Evolutionary conservation across 768 basidiomycete species (phyloP).

Genomic region (Tylopilus subfusipes): DNA sequence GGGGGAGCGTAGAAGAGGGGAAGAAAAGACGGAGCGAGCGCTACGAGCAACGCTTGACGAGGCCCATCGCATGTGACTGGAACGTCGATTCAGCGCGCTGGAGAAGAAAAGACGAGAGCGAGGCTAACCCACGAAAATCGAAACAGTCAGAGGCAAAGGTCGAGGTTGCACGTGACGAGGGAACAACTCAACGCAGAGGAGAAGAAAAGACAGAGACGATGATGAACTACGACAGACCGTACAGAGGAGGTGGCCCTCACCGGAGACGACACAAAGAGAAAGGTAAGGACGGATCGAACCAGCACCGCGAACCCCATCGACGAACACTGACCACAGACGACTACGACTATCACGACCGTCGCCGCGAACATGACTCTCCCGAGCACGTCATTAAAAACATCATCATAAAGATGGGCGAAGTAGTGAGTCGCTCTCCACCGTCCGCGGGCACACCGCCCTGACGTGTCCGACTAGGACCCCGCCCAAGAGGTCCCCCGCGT

Average conservation of each 20-base stretch:
- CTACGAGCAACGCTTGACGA: conserved; percentile 52
- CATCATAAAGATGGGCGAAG: conserved; percentile 77
- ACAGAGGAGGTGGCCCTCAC: conserved; percentile 44
- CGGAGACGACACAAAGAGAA: conserved; percentile 43
- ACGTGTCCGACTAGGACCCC: conserved; percentile 49
- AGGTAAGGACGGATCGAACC: conserved; percentile 43
- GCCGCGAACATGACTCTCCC: conserved; percentile 67
- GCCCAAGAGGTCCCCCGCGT: conserved; percentile 65
- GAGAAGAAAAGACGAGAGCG: too few species aligned
- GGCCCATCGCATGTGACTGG: conserved; percentile 61
- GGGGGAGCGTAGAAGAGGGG: neutral
- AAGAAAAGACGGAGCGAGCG: conserved; percentile 18
- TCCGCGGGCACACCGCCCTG: neutral
- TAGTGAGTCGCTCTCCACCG: conserved; percentile 48
- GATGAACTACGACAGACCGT: conserved; percentile 62
- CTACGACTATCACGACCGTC: conserved; percentile 55
- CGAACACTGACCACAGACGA: conserved; percentile 46
- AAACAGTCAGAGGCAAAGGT: neutral
- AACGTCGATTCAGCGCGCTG: neutral
- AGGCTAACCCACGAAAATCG: neutral
- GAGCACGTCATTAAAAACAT: conserved; percentile 65
- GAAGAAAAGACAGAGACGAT: conserved; percentile 29
- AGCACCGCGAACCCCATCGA: neutral
- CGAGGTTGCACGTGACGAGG: conserved; percentile 23
- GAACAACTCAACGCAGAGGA: neutral